Base-by-base conservation (phyloP, 768 basidiomycete species). In the Lactarius psammicola region DNA sequence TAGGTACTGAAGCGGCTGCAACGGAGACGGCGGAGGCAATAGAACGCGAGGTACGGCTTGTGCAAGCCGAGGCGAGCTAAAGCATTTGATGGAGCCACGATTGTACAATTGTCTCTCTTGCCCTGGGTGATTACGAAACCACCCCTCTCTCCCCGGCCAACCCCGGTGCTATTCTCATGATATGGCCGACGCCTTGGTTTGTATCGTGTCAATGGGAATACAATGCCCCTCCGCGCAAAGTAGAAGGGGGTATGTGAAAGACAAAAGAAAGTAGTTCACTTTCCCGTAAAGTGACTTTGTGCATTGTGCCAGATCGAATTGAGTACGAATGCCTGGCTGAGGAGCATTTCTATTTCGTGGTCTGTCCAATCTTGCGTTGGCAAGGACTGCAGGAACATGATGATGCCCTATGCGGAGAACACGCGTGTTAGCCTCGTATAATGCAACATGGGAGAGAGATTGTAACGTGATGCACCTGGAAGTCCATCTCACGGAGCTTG, bases 311-410 rank as follows among this genome's bases (percentile, higher is more conserved):
- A 94, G 77, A 91, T 90, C 33, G 90, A 93, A 70, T 88, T 92
- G 71, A 94, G 87, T 26, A 98, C 90, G 74, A 96, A 99, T 1
- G 97, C 96, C 77, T 98, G 93, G 72, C 91, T 93, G 55, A 99
- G 86, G 38, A 99, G 85, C 79, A 98, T 84, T 74, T 98, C 94
- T 55, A 98, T 89, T 73, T 98, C 94, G 71, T 95, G 90, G 75
- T 98, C 95, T 26, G 89, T 87, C 97, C 97, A 99, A 62, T 85
- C 86, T 74, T 95, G 92, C 7, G 94, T 95, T 17, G 94, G 94
- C 4, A 94, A 82, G 1, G 90, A 94, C 74, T 95, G 94, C 15
- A 99, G 82, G 79, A 97, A 99, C 90, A 99, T 98, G 75, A 99
- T 98, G 75, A 98, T 95, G 63, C 94, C 95, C 96, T 98, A 70